These are phyloP conservation scores for Russula abietina DNA, from an alignment of 768 basidiomycete species.

Conservation along the genomic window DNA sequence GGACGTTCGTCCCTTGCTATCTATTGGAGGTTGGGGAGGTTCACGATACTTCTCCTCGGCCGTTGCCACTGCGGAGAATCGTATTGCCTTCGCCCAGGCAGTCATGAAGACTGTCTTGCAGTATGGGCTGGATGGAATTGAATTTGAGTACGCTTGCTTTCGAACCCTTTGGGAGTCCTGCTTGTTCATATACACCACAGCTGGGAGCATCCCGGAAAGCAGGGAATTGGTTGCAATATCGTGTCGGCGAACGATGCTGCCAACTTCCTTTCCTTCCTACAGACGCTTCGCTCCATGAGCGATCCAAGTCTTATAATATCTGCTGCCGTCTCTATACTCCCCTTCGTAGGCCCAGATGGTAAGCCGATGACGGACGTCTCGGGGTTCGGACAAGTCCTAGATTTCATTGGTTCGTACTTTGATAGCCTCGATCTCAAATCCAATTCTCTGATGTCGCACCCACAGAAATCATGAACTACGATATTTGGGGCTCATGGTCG, in stretches of 20 bases:
- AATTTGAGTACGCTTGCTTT: not conserved
- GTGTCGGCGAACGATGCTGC: constrained; percentile 52
- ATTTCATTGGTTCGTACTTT: constrained; percentile 40
- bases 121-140: constrained; percentile 30
- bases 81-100: constrained; percentile 58
- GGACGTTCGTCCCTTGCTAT: constrained; percentile 51
- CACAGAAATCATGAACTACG: constrained; percentile 59
- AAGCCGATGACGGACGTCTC: constrained; percentile 63
- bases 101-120: constrained; percentile 42
- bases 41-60: constrained; percentile 55
- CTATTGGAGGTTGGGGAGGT: constrained; percentile 73
- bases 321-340: constrained; percentile 44
- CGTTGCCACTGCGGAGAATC: constrained; percentile 50
- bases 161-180: not conserved
- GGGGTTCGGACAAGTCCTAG: constrained; percentile 62
- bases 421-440: too few relatives aligned
- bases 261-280: constrained; percentile 75
- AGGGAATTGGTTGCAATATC: constrained; percentile 67
- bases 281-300: constrained; percentile 53
- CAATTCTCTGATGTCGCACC: not conserved
- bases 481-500: constrained; percentile 50
- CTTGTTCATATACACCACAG: constrained; percentile 38
- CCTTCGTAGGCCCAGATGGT: constrained; percentile 46
- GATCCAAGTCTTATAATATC: constrained; percentile 55
- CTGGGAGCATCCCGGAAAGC: constrained; percentile 77